These are phyloP conservation scores for Coemansia sp. DNA, from an alignment of 192 early-diverging fungal species.

Conservation along the genomic window DNA sequence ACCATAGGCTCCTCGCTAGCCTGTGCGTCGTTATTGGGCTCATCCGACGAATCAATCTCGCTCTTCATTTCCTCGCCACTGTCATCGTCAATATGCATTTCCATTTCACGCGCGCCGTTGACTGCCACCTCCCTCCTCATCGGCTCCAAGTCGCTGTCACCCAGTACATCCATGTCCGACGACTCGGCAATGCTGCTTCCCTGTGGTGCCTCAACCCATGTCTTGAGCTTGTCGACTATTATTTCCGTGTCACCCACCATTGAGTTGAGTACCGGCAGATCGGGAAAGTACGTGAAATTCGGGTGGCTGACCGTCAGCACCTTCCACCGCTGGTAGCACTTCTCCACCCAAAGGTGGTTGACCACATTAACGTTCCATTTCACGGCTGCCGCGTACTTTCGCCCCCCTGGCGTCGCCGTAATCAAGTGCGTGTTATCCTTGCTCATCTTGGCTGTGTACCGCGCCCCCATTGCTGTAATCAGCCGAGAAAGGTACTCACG, in stretches of 20 bases:
- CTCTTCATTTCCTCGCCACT: constrained; percentile 31
- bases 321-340: constrained; percentile 68
- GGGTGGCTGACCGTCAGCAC: constrained; percentile 62
- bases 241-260: constrained; percentile 62
- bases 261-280: constrained; percentile 55
- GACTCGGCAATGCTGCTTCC: constrained; percentile 44
- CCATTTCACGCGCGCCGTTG: background rate
- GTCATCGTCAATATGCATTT: constrained; percentile 3
- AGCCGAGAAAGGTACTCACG: constrained; percentile 70
- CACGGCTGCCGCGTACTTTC: constrained; percentile 67
- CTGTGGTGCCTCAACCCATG: constrained; percentile 45
- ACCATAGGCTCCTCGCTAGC: background rate
- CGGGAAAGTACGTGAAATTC: constrained; percentile 62
- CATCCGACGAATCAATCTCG: constrained; percentile 34
- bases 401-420: constrained; percentile 65
- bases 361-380: constrained; percentile 72
- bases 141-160: constrained; percentile 45
- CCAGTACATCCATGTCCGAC: constrained; percentile 50
- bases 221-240: constrained; percentile 36
- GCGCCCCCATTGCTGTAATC: constrained; percentile 65
- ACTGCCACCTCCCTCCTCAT: background rate
- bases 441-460: constrained; percentile 67
- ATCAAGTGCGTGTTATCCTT: constrained; percentile 77
- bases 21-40: background rate
- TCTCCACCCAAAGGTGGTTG: constrained; percentile 90